phyloP scores from a whole-genome alignment of 495 filamentous ascomycete genomes.

The Penicillium paxilli region DNA sequence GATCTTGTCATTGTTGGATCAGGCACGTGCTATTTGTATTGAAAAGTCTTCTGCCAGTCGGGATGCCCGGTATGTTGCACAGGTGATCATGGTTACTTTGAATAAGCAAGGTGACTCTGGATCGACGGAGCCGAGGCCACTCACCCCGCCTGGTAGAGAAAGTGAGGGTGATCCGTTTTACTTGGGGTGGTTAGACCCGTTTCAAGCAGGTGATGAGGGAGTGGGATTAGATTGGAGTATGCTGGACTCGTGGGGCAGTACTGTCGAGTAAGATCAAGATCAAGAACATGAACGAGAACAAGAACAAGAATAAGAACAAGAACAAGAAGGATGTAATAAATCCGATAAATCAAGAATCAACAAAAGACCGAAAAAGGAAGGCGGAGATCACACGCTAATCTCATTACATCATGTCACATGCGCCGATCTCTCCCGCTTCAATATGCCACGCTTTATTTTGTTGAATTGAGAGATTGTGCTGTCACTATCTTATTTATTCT shows the following conservation, averaged over 20 bases:
- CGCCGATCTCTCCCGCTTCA: background rate
- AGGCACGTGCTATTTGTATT: conserved; percentile 11
- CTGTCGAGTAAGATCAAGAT: no score
- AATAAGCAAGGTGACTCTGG: background rate
- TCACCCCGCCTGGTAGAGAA: background rate
- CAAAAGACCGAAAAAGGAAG: no score
- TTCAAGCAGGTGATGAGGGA: background rate
- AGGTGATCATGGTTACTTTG: conserved; percentile 4
- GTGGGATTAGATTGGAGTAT: conserved; percentile 1
- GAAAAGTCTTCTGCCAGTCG: conserved; percentile 10
- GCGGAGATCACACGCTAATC: background rate
- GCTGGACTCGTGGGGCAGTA: background rate
- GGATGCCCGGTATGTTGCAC: conserved; percentile 10
- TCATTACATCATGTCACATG: conserved; percentile 6
- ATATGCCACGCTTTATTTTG: no score
- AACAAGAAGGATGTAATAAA: background rate
- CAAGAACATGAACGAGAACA: no score
- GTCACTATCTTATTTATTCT: no score
- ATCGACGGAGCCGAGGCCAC: background rate
- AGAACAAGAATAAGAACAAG: no score
- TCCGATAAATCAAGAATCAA: no score
- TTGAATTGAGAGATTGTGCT: no score
- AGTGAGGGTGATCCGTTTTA: background rate
- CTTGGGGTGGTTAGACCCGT: conserved; percentile 4
- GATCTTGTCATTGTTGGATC: conserved; percentile 3